Evolutionary conservation across 1,284 basidiomycete genomes (phyloP), one percentile per base, ranked within the genome.

Genomic region (Cutaneotrichosporon sp.): DNA sequence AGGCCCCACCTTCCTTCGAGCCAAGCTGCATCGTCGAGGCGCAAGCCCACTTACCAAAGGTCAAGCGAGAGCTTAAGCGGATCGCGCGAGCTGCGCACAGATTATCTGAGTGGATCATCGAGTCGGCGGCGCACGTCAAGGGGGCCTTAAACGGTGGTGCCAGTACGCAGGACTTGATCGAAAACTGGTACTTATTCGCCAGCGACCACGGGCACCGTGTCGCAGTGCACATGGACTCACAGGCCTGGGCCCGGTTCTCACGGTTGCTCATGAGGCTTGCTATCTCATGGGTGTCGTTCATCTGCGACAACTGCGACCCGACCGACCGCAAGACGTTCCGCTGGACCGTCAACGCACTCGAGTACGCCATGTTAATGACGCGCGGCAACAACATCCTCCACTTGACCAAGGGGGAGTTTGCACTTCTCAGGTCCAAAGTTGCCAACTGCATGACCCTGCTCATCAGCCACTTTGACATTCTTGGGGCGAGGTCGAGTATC

Each of bases 231-330:
- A 91, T 96, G 88, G 92, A 95, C 72, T 85, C 86, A 21, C 76
- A 85, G 0, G 85, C 87, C 2, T 82, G 90, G 69, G 82, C 86
- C 64, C 88, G 89, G 65, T 95, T 96, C 82, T 90, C 91, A 73
- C 86, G 89, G 21, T 83, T 90, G 8, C 83, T 97, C 42, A 90
- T 95, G 79, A 88, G 88, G 67, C 85, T 97, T 51, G 91, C 93
- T 2, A 97, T 97, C 71, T 90, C 91, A 22, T 99, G 97, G 97
- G 92, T 99, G 31, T 89, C 92, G 31, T 99, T 99, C 82, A 97
- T 99, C 68, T 97, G 93, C 80, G 95, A 98, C 76, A 92, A 96
- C 73, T 99, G 97, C 81, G 91, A 97, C 72, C 92, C 94, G 2
- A 91, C 92, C 52, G 96, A 99, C 78, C 88, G 93, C 66, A 92